phyloP scores from a whole-genome alignment of 352 stramenopile species.

The Pseudoperonospora humuli region DNA sequence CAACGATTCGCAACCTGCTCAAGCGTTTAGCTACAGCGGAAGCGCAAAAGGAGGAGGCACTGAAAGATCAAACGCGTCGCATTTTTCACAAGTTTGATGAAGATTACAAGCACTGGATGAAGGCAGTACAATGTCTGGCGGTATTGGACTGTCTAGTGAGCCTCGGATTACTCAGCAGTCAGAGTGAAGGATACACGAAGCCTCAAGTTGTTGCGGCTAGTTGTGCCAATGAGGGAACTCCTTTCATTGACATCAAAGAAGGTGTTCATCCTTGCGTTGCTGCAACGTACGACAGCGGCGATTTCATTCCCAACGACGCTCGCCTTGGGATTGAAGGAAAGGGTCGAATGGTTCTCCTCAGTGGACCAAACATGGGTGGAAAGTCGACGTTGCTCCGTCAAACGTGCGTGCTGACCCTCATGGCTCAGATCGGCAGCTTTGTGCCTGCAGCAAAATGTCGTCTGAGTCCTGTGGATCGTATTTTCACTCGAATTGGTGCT shows the following conservation, averaged over 20 bases:
- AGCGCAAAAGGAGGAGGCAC: conserved; percentile 62
- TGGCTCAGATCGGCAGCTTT: conserved; percentile 99
- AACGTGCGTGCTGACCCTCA: conserved; percentile 95
- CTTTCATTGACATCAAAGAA: conserved; percentile 89
- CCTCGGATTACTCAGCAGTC: conserved; percentile 89
- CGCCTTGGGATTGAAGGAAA: conserved; percentile 68
- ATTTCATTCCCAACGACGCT: conserved; percentile 98
- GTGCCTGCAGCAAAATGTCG: conserved; percentile 91
- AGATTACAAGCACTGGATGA: conserved; percentile 90
- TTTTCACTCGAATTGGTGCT: conserved; percentile 99
- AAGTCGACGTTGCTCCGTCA: conserved; percentile 98
- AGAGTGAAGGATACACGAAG: conserved; percentile 89
- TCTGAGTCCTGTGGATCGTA: conserved; percentile 96
- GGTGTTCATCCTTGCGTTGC: conserved; percentile 94
- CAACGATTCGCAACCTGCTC: conserved; percentile 76
- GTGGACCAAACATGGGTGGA: conserved; percentile 97
- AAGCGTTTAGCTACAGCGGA: conserved; percentile 70
- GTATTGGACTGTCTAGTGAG: conserved; percentile 94
- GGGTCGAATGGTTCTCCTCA: conserved; percentile 88
- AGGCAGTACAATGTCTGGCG: conserved; percentile 86
- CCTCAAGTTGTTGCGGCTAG: conserved; percentile 83
- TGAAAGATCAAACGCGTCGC: conserved; percentile 84
- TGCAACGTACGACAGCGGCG: conserved; percentile 54
- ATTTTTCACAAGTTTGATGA: conserved; percentile 97
- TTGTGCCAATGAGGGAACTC: conserved; percentile 32